Evolutionary conservation across 2,329 filamentous ascomycete species (phyloP).

Genomic region (Clonostachys byssicola): DNA sequence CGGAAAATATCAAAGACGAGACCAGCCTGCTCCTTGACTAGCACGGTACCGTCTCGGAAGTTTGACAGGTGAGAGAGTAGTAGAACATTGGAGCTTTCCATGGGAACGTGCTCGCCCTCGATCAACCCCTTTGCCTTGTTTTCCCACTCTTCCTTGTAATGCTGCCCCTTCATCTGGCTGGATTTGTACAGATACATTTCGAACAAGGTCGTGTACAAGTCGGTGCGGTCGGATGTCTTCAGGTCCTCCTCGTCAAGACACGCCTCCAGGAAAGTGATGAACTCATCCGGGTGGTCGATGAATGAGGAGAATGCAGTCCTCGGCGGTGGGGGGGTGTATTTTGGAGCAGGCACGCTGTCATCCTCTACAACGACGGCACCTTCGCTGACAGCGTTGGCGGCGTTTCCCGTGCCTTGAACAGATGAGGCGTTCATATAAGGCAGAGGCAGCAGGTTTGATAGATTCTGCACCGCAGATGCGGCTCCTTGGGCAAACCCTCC

Average conservation of each 20-base stretch:
- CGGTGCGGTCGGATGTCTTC: conserved; percentile 71
- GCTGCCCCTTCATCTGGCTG: conserved; percentile 63
- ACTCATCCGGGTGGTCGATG: conserved; percentile 88
- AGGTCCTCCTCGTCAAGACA: conserved; percentile 70
- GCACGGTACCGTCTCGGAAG: conserved; percentile 84
- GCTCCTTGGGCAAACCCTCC: conserved; percentile 52
- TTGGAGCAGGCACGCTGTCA: conserved; percentile 37
- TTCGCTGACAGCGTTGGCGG: conserved; percentile 43
- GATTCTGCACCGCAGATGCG: conserved; percentile 77
- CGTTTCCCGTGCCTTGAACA: conserved; percentile 55
- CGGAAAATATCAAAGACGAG: conserved; percentile 94
- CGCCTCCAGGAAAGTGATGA: conserved; percentile 88
- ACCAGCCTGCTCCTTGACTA: conserved; percentile 91
- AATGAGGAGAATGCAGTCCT: conserved; percentile 93
- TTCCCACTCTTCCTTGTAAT: conserved; percentile 77
- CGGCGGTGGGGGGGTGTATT: conserved; percentile 78
- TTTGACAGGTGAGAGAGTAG: conserved; percentile 87
- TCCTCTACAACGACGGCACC: conserved; percentile 49
- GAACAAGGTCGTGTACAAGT: conserved; percentile 91
- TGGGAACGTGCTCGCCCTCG: conserved; percentile 73
- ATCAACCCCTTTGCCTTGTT: conserved; percentile 86
- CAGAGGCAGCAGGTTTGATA: conserved; percentile 77
- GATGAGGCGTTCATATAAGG: conserved; percentile 52
- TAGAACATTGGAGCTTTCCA: conserved; percentile 92
- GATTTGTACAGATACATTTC: conserved; percentile 97